phyloP scores from a whole-genome alignment of 2,329 filamentous ascomycete species.

The Xylogone sp. region DNA sequence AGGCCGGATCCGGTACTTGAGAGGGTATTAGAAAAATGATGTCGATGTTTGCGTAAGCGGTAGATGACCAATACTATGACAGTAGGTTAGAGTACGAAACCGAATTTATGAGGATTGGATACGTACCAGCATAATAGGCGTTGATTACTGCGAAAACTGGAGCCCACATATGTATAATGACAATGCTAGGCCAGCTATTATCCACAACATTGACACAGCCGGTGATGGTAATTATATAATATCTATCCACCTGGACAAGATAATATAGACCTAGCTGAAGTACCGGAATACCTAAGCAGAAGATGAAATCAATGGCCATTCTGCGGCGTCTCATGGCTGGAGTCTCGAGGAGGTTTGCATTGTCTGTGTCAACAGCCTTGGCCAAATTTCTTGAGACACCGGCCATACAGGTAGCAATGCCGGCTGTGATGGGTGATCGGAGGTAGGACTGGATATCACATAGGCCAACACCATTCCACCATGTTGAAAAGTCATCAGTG shows the following conservation, averaged over 20 bases:
- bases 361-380: constrained; percentile 55
- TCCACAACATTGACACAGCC: constrained; percentile 54
- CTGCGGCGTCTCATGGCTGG: constrained; percentile 42
- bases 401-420: constrained; percentile 46
- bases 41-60: constrained; percentile 58
- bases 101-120: not conserved
- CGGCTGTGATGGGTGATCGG: constrained; percentile 47
- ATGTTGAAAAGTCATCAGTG: constrained; percentile 48
- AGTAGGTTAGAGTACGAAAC: not conserved
- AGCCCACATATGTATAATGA: constrained; percentile 53
- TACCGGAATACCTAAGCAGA: constrained; percentile 52
- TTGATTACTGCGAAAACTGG: constrained; percentile 49
- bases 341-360: constrained; percentile 46
- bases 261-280: constrained; percentile 54
- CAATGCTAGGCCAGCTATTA: constrained; percentile 52
- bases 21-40: constrained; percentile 53
- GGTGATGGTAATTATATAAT: constrained; percentile 51
- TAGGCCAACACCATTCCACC: constrained; percentile 54
- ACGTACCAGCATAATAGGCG: constrained; percentile 54
- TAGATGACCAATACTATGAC: constrained; percentile 51
- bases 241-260: constrained; percentile 55
- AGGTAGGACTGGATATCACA: constrained; percentile 64
- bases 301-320: constrained; percentile 45
- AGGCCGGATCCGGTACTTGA: constrained; percentile 44
- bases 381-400: constrained; percentile 60